Conservation (phyloP, 805 yeast species). For the Metschnikowia cubensis region DNA sequence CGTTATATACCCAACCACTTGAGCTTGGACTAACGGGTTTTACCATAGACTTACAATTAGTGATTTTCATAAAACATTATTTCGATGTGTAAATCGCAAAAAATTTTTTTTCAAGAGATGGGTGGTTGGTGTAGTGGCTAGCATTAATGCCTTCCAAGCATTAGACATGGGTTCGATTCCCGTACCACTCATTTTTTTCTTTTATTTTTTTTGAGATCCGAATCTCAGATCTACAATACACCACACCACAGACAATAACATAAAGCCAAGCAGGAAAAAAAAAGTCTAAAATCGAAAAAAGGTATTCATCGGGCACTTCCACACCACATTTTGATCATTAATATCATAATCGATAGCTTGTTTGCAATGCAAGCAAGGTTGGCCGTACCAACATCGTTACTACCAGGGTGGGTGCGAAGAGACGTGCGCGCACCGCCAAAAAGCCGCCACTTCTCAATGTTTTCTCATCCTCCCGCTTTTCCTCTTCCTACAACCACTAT, state of each 20-base stretch:
- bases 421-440: slow-evolving; percentile 9
- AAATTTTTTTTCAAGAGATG: background rate
- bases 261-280: too few relatives aligned
- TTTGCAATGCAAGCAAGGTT: too few relatives aligned
- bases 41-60: too few relatives aligned
- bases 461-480: background rate
- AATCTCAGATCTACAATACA: too few relatives aligned
- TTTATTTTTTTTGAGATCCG: background rate
- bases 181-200: slow-evolving; percentile 13
- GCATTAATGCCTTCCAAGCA: slow-evolving; percentile 16
- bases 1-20: slow-evolving; percentile 41
- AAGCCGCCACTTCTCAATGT: background rate
- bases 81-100: too few relatives aligned
- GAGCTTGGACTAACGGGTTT: slow-evolving; percentile 37
- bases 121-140: slow-evolving; percentile 16
- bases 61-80: too few relatives aligned
- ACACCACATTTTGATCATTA: too few relatives aligned
- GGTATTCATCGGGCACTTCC: too few relatives aligned
- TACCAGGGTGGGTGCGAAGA: background rate
- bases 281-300: too few relatives aligned
- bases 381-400: too few relatives aligned
- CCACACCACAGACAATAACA: too few relatives aligned
- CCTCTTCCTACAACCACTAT: background rate
- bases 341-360: too few relatives aligned
- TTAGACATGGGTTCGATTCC: slow-evolving; percentile 17